phyloP scores from a whole-genome alignment of 371 early-diverging fungal species.

The Coemansia sp. region DNA sequence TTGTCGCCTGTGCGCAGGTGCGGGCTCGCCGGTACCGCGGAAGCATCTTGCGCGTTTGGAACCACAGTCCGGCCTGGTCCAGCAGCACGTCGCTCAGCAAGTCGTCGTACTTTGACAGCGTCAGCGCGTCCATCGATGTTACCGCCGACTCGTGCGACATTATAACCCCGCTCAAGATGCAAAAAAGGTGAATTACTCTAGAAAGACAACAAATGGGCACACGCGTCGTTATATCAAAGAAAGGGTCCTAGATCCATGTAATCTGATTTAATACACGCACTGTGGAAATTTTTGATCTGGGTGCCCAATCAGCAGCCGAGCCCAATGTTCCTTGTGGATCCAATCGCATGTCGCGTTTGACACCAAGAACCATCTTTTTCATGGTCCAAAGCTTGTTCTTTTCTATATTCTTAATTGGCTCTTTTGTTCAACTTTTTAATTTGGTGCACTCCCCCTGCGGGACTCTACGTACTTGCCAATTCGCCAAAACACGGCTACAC shows the following conservation, averaged over 20 bases:
- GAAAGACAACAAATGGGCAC: too few relatives aligned
- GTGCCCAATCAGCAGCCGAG: background rate
- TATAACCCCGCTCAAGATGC: background rate
- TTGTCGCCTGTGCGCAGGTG: slow-evolving; percentile 42
- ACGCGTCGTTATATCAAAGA: too few relatives aligned
- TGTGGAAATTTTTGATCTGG: background rate
- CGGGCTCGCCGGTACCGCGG: slow-evolving; percentile 47
- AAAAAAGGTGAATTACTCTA: background rate
- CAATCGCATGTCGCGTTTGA: background rate
- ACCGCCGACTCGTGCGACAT: slow-evolving; percentile 24
- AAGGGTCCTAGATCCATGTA: too few relatives aligned
- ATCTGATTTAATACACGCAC: too few relatives aligned
- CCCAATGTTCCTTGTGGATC: slow-evolving; percentile 1
- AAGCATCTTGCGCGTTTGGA: slow-evolving; percentile 64
- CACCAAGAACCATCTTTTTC: too few relatives aligned
- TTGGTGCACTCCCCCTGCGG: too few relatives aligned
- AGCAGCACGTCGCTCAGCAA: slow-evolving; percentile 66
- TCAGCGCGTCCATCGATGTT: slow-evolving; percentile 54
- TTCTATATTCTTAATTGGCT: background rate
- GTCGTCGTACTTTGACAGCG: slow-evolving; percentile 70
- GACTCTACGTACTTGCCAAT: too few relatives aligned
- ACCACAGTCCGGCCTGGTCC: slow-evolving; percentile 66
- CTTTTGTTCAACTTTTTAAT: too few relatives aligned
- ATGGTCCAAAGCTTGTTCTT: background rate
- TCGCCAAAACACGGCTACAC: background rate